Evolutionary conservation across 2,329 filamentous ascomycete genomes (phyloP), one percentile per base, ranked within the genome.

Genomic region (Didymellaceae sp.): DNA sequence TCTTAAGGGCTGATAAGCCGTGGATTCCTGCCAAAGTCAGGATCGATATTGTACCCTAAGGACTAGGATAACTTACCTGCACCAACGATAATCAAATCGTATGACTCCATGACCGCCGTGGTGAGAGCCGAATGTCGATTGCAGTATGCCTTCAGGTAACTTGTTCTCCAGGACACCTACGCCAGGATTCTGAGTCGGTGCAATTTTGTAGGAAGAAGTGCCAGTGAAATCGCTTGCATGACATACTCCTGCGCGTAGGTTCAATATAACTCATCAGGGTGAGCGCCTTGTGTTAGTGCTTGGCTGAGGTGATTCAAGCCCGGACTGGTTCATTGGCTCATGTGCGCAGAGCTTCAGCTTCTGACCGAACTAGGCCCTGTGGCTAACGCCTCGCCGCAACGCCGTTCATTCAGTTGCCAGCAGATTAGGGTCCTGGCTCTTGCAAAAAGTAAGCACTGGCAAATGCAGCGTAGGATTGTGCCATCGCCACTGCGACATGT

Each of bases 1-100:
- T 79, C 61, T 80, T 80, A 8, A 79, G 75, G 6, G 75, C 70
- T 32, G 73, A 73, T 18, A 82, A 68, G 6, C 80, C 80, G 54
- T 75, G 75, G 25, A 68, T 63, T 10, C 66, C 66, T 68, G 37
- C 8, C 44, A 54, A 25, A 7, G 31, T 4, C 25, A 24, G 6
- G 11, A n/a, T 43, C 9, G 5, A 3, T 6, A 1, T 25, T 16
- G n/a, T n/a, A 5, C 6, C 25, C 11, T 6, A 26, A 20, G 6
- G 13, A 20, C 16, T 25, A 14, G 6, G 10, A 20, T 14, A 5
- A 11, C 57, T 47, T 55, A 65, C 67, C 67, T 24, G 66, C 64
- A 21, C 67, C 66, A 28, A 68, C 50, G 14, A 71, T 61, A n/a
- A 68, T 59, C 2, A 68, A 38, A 44, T 67, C 66, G 24, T 61